Percentiles rank a stretch among this genome's conserved stretches.
Evolutionary conservation across 2,329 filamentous ascomycete genomes (phyloP).

Genomic region (Chaetomiaceae sp.): DNA sequence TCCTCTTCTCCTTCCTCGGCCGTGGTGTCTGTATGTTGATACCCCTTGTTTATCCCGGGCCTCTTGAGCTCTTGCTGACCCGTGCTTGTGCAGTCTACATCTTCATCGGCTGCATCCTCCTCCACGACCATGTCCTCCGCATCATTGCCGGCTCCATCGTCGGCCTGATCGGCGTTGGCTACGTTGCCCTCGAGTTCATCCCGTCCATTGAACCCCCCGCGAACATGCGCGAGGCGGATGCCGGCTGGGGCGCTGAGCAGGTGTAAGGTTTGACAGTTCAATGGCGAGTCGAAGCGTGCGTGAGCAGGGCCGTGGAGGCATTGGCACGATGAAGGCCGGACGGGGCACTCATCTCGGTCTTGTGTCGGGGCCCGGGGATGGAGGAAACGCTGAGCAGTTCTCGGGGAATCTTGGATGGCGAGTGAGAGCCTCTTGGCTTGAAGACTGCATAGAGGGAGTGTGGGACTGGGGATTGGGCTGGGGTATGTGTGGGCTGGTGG

Average conservation of each 20-base stretch:
- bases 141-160: constrained; percentile 75
- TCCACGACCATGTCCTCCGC: constrained; percentile 62
- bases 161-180: constrained; percentile 72
- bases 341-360: too few species aligned
- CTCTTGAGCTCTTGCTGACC: not conserved
- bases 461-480: too few species aligned
- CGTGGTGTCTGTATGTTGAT: constrained; percentile 88
- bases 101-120: constrained; percentile 83
- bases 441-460: too few species aligned
- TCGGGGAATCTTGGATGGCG: too few species aligned
- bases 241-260: constrained; percentile 73
- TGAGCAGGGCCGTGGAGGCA: not conserved
- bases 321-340: not conserved
- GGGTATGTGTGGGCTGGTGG: too few species aligned
- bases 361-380: too few species aligned
- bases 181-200: constrained; percentile 70
- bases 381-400: too few species aligned
- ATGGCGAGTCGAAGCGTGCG: not conserved
- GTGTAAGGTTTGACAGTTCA: constrained; percentile 46
- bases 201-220: constrained; percentile 74
- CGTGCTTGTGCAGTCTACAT: constrained; percentile 69
- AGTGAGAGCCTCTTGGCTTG: too few species aligned
- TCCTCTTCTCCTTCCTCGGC: constrained; percentile 96
- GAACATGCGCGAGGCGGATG: constrained; percentile 76
- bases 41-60: not conserved